These are phyloP conservation scores for Anacardium occidentale DNA, from an alignment of 345 rosid species.

Conservation along the genomic window DNA sequence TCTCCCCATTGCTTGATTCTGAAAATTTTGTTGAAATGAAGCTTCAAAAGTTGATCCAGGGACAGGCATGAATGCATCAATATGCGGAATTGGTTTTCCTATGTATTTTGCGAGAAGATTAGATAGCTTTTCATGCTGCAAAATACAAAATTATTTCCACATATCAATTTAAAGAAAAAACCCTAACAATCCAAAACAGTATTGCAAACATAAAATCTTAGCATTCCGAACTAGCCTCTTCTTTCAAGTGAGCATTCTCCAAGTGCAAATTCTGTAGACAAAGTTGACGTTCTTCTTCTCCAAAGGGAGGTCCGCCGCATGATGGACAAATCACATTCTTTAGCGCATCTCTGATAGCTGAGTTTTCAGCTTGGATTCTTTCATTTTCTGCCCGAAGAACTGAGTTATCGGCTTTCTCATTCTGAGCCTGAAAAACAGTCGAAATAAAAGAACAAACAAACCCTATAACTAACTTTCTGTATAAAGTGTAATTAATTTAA, in stretches of 20 bases:
- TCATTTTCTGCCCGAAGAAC: conserved; percentile 60
- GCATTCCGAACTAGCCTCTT: conserved; percentile 38
- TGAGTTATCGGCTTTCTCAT: conserved; percentile 48
- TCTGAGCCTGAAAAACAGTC: conserved; percentile 42
- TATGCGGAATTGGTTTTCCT: conserved; percentile 30
- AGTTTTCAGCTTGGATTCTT: conserved; percentile 47
- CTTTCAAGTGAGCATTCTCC: conserved; percentile 48
- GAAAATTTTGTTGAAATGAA: not conserved
- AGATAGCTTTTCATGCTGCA: conserved; percentile 45
- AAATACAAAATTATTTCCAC: not conserved
- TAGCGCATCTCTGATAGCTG: conserved; percentile 48
- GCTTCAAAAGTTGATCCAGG: conserved; percentile 12
- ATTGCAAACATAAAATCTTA: not conserved
- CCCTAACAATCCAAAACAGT: not conserved
- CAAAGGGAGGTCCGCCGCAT: conserved; percentile 70
- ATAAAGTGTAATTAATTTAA: not conserved
- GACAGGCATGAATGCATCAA: conserved; percentile 14
- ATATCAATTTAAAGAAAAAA: not conserved
- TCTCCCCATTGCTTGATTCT: conserved; percentile 1
- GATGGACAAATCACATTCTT: conserved; percentile 54
- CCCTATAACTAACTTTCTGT: not conserved
- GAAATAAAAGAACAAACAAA: not conserved
- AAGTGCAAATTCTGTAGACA: conserved; percentile 38
- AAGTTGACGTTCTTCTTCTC: conserved; percentile 39
- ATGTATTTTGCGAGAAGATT: conserved; percentile 35